Evolutionary conservation across 2,329 filamentous ascomycete species (phyloP).

Genomic region (Raffaelea arxii): DNA sequence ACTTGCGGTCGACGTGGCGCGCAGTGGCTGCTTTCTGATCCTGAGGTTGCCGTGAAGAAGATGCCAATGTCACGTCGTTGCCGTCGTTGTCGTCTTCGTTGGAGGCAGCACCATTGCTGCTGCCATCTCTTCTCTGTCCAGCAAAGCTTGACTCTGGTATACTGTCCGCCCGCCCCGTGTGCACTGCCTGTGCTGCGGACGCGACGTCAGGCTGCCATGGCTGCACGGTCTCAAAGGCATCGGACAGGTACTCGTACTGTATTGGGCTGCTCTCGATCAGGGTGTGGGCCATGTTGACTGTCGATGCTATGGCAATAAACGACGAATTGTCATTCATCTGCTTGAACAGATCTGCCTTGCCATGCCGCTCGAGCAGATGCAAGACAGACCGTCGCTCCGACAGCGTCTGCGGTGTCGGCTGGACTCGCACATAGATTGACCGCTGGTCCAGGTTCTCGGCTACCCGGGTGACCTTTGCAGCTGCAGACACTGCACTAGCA

Average conservation of each 20-base stretch:
- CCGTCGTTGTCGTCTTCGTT: too few relatives aligned
- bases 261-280: conserved; percentile 38
- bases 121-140: background rate
- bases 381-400: conserved; percentile 46
- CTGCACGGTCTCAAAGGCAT: conserved; percentile 14
- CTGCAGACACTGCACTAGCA: background rate
- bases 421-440: conserved; percentile 37
- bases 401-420: conserved; percentile 41
- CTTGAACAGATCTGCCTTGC: conserved; percentile 43
- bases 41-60: too few relatives aligned
- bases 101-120: background rate
- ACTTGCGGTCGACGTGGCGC: conserved; percentile 16
- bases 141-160: background rate
- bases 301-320: conserved; percentile 40
- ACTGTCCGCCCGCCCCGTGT: too few relatives aligned
- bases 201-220: too few relatives aligned
- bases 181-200: too few relatives aligned
- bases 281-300: conserved; percentile 24
- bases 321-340: conserved; percentile 37
- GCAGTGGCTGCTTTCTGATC: too few relatives aligned
- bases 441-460: conserved; percentile 11
- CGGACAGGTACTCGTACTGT: conserved; percentile 29
- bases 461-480: background rate
- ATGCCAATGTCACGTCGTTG: too few relatives aligned
- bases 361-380: conserved; percentile 38